Evolutionary conservation across 2,329 filamentous ascomycete genomes (phyloP).

Genomic region (Aspergillus latus): DNA sequence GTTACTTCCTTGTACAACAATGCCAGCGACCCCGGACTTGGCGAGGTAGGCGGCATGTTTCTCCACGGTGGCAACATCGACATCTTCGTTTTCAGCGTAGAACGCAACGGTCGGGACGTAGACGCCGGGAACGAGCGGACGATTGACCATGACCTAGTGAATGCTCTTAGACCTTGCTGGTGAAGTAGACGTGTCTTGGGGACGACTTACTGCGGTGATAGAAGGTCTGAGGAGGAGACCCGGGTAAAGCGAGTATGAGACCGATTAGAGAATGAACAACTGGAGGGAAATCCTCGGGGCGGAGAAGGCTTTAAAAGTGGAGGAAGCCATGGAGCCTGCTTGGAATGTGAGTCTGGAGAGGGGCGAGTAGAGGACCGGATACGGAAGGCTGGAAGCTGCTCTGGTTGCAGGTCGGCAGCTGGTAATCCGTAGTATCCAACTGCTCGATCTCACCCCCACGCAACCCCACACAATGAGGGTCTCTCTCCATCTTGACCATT

Average conservation of each 20-base stretch:
- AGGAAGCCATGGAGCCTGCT: constrained; percentile 7
- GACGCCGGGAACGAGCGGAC: constrained; percentile 51
- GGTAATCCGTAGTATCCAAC: background rate
- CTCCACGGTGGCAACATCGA: constrained; percentile 63
- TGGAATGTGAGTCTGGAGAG: background rate
- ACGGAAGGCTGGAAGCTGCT: constrained; percentile 7
- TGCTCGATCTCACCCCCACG: constrained; percentile 14
- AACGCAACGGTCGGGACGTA: constrained; percentile 76
- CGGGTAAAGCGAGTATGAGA: background rate
- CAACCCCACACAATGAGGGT: constrained; percentile 17
- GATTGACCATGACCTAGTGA: constrained; percentile 22
- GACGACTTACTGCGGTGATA: constrained; percentile 2
- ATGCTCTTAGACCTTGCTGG: background rate
- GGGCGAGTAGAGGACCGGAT: background rate
- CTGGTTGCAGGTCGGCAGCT: background rate
- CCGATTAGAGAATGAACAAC: background rate
- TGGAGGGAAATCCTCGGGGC: background rate
- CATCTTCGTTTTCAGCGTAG: constrained; percentile 65
- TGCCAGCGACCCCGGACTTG: constrained; percentile 67
- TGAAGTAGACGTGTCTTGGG: background rate
- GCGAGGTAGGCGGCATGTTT: constrained; percentile 67
- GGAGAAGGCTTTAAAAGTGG: constrained; percentile 4
- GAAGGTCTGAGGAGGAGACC: background rate
- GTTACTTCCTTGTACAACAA: constrained; percentile 78
- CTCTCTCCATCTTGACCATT: background rate